phyloP scores from a whole-genome alignment of 352 stramenopile genomes.

The Phytophthora pisi region DNA sequence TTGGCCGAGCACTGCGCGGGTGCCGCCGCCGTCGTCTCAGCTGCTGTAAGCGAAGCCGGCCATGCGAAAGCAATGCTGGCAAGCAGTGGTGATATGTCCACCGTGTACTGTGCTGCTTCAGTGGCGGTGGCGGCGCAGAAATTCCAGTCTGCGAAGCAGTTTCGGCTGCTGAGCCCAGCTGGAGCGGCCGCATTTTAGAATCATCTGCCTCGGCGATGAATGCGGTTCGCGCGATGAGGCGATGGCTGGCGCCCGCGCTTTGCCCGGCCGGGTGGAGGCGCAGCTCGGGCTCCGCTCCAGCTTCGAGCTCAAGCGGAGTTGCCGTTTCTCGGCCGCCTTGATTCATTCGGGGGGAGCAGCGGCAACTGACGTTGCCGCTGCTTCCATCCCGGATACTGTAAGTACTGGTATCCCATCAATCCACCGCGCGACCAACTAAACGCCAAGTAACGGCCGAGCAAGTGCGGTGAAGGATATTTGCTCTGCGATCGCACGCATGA shows the following conservation, averaged over 20 bases:
- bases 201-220: slow-evolving; percentile 11
- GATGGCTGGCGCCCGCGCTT: slow-evolving; percentile 4
- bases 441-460: not conserved
- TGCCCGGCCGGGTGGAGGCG: not conserved
- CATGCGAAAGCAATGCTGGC: not conserved
- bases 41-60: slow-evolving; percentile 8
- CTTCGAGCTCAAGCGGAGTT: not conserved
- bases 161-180: slow-evolving; percentile 17
- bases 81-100: not conserved
- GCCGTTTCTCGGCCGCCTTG: slow-evolving; percentile 1
- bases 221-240: slow-evolving; percentile 10
- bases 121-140: slow-evolving; percentile 12
- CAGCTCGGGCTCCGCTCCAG: not conserved
- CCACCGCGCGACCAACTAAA: not conserved
- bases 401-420: not conserved
- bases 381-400: not conserved
- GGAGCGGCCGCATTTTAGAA: slow-evolving; percentile 14
- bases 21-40: not conserved
- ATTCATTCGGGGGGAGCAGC: not conserved
- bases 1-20: no score
- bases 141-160: slow-evolving; percentile 16
- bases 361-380: not conserved
- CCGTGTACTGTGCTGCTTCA: not conserved
- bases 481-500: not conserved
- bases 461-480: not conserved